Conservation (phyloP, 2,329 filamentous ascomycete species). For the Cytospora piceae region DNA sequence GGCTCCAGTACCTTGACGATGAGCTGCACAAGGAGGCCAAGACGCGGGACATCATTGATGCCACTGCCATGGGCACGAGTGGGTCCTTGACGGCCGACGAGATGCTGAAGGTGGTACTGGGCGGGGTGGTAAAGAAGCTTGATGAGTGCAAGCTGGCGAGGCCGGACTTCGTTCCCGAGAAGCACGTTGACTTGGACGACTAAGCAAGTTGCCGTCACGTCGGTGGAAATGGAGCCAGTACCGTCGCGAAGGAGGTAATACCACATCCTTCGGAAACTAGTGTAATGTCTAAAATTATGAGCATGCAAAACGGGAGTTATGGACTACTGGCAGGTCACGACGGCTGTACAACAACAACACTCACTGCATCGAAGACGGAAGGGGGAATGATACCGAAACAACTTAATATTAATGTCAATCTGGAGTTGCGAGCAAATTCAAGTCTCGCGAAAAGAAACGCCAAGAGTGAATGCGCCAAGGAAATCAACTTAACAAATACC, state of each 20-base stretch:
- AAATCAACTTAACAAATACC: background rate
- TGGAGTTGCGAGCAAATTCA: background rate
- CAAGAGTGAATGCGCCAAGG: background rate
- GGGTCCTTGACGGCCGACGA: constrained; percentile 27
- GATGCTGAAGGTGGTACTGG: constrained; percentile 31
- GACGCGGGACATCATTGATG: constrained; percentile 31
- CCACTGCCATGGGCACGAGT: constrained; percentile 14
- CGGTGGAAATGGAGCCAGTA: background rate
- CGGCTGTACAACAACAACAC: background rate
- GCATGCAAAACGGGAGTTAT: background rate
- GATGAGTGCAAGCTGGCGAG: constrained; percentile 26
- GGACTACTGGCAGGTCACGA: background rate
- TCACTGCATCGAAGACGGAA: background rate
- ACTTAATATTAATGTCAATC: background rate
- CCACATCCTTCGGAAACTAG: background rate
- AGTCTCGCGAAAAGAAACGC: background rate
- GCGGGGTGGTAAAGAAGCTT: constrained; percentile 33
- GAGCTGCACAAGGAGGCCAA: constrained; percentile 29
- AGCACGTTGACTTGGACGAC: constrained; percentile 21
- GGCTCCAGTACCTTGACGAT: constrained; percentile 32
- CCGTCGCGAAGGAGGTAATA: background rate
- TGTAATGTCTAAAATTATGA: background rate
- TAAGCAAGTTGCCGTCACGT: background rate
- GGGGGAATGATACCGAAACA: background rate
- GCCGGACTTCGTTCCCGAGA: constrained; percentile 19